Percentiles rank a stretch among this genome's conserved stretches.
These are phyloP conservation scores for Aphanocladium album DNA, from an alignment of 2,329 filamentous ascomycete genomes.

Conservation along the genomic window DNA sequence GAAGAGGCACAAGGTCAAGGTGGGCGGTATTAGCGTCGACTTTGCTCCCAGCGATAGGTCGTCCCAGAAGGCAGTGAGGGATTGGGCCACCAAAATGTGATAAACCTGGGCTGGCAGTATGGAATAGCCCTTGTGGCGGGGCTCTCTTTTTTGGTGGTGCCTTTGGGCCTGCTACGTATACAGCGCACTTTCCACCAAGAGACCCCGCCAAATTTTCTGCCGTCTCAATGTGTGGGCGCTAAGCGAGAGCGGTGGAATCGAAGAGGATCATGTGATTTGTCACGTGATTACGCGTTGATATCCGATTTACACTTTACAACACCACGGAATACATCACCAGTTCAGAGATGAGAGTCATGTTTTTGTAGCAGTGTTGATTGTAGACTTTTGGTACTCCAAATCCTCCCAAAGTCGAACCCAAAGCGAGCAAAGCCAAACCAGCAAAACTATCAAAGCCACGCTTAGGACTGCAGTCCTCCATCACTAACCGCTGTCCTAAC, in stretches of 20 bases:
- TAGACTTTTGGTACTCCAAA: slow-evolving; percentile 10
- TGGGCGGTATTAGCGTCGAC: slow-evolving; percentile 9
- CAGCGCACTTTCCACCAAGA: neutral
- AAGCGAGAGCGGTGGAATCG: slow-evolving; percentile 36
- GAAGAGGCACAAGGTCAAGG: neutral
- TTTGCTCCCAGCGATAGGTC: neutral
- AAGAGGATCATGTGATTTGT: slow-evolving; percentile 20
- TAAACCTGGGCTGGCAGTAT: slow-evolving; percentile 13
- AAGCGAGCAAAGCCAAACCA: neutral
- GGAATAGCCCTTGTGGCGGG: slow-evolving; percentile 37
- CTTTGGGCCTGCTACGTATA: neutral
- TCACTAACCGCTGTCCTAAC: neutral
- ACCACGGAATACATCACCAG: neutral
- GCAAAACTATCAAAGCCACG: neutral
- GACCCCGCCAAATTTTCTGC: slow-evolving; percentile 37
- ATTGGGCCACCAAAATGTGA: slow-evolving; percentile 25
- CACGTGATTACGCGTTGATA: slow-evolving; percentile 17
- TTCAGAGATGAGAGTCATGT: neutral
- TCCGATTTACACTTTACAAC: neutral
- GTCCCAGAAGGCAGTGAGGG: slow-evolving; percentile 12
- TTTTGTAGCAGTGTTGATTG: neutral
- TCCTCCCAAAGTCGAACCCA: slow-evolving; percentile 3
- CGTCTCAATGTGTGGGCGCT: slow-evolving; percentile 34
- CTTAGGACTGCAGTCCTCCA: neutral
- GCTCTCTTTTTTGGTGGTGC: slow-evolving; percentile 18